Conservation (phyloP, 345 rosid genomes). For the Rubroshorea leprosula region DNA sequence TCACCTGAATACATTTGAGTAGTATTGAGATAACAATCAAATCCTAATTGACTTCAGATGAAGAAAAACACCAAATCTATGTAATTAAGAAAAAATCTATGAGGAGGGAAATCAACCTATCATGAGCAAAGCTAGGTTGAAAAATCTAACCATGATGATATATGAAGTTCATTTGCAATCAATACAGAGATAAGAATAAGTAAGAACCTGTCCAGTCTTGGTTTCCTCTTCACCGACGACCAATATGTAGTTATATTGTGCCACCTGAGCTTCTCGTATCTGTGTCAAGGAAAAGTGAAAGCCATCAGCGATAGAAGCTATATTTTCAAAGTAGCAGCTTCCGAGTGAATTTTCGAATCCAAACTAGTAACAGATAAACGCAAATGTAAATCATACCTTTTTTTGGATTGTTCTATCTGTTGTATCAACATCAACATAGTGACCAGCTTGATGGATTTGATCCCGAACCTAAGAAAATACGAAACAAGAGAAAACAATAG, state of each 20-base stretch:
- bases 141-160: background rate
- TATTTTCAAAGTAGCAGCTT: background rate
- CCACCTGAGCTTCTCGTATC: constrained; percentile 93
- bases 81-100: too few species aligned
- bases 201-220: constrained; percentile 59
- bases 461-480: constrained; percentile 50
- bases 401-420: constrained; percentile 85
- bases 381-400: constrained; percentile 43
- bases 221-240: constrained; percentile 95
- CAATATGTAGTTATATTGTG: constrained; percentile 85
- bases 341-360: background rate
- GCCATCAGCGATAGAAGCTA: background rate
- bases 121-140: background rate
- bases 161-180: background rate
- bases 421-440: constrained; percentile 67
- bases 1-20: constrained; percentile 45
- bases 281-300: constrained; percentile 29
- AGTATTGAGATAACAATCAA: background rate
- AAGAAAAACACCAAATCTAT: background rate
- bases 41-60: background rate
- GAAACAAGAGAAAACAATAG: constrained; percentile 5
- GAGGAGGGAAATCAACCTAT: background rate
- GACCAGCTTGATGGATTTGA: constrained; percentile 65
- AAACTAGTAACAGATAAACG: background rate
- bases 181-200: constrained; percentile 14